A percentile compares a stretch with the other conserved stretches of the same genome.
phyloP scores from a whole-genome alignment of 176 grass and related monocot species.

The Puccinellia tenuiflora region DNA sequence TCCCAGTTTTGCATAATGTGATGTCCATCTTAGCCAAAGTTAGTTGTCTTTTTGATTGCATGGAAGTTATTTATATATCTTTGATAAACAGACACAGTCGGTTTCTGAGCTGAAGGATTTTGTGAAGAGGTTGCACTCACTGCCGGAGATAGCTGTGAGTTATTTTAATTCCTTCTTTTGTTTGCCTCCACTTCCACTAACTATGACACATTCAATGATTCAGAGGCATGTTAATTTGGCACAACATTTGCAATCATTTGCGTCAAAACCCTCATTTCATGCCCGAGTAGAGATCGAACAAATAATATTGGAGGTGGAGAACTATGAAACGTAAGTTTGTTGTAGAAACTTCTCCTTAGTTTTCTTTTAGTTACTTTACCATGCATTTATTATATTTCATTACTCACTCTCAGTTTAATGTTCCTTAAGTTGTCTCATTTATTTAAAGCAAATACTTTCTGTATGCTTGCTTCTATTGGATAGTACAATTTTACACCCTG shows the following conservation, averaged over 20 bases:
- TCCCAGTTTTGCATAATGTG: background rate
- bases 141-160: slow-evolving; percentile 93
- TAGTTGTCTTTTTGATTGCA: background rate
- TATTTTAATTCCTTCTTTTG: background rate
- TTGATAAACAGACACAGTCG: slow-evolving; percentile 62
- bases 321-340: slow-evolving; percentile 78
- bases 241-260: slow-evolving; percentile 98
- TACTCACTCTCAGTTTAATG: background rate
- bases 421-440: background rate
- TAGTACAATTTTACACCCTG: background rate
- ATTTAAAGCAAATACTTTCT: background rate
- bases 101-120: slow-evolving; percentile 99
- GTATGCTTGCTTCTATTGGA: background rate
- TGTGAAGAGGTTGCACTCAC: slow-evolving; percentile 83
- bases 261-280: slow-evolving; percentile 84
- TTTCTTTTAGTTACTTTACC: slow-evolving; percentile 8
- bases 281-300: slow-evolving; percentile 86
- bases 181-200: slow-evolving; percentile 13
- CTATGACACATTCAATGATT: slow-evolving; percentile 21
- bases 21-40: background rate
- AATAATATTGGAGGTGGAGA: slow-evolving; percentile 80
- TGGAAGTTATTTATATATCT: background rate
- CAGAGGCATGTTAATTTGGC: slow-evolving; percentile 96
- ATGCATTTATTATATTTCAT: slow-evolving; percentile 5
- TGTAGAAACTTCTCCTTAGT: background rate